Evolutionary conservation across 1,284 basidiomycete genomes (phyloP).

Genomic region (Ustilago tritici): DNA sequence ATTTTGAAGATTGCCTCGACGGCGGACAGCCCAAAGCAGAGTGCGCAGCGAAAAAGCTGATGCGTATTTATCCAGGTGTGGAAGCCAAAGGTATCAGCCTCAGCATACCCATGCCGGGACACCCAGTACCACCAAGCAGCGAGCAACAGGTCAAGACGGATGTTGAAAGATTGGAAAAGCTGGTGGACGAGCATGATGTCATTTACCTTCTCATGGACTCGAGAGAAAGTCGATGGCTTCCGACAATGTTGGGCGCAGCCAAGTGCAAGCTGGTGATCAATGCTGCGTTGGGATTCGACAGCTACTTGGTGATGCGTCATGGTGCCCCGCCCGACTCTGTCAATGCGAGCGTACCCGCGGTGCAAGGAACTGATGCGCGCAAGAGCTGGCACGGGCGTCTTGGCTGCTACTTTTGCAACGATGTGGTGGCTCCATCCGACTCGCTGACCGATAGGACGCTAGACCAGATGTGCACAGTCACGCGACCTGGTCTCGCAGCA

Average conservation of each 20-base stretch:
- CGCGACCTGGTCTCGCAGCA: slow-evolving; percentile 91
- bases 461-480: slow-evolving; percentile 99
- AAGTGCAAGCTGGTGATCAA: slow-evolving; percentile 94
- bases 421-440: slow-evolving; percentile 94
- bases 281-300: slow-evolving; percentile 94
- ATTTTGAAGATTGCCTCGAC: slow-evolving; percentile 91
- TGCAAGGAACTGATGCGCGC: slow-evolving; percentile 21
- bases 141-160: slow-evolving; percentile 77
- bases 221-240: slow-evolving; percentile 93
- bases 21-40: slow-evolving; percentile 93
- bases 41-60: slow-evolving; percentile 87
- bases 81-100: slow-evolving; percentile 82
- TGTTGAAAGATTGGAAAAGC: slow-evolving; percentile 79
- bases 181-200: slow-evolving; percentile 87
- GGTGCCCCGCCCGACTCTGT: slow-evolving; percentile 74
- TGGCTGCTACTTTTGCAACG: slow-evolving; percentile 98
- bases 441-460: slow-evolving; percentile 92
- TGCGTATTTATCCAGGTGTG: slow-evolving; percentile 90
- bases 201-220: slow-evolving; percentile 98
- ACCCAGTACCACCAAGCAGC: slow-evolving; percentile 77
- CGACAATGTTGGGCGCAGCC: slow-evolving; percentile 85
- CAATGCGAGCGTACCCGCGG: neutral
- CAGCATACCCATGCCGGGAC: slow-evolving; percentile 96
- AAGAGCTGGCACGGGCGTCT: slow-evolving; percentile 52
- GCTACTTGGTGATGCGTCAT: slow-evolving; percentile 96